Base-by-base conservation (phyloP, 192 early-diverging fungal species). In the Cladochytrium replicatum region DNA sequence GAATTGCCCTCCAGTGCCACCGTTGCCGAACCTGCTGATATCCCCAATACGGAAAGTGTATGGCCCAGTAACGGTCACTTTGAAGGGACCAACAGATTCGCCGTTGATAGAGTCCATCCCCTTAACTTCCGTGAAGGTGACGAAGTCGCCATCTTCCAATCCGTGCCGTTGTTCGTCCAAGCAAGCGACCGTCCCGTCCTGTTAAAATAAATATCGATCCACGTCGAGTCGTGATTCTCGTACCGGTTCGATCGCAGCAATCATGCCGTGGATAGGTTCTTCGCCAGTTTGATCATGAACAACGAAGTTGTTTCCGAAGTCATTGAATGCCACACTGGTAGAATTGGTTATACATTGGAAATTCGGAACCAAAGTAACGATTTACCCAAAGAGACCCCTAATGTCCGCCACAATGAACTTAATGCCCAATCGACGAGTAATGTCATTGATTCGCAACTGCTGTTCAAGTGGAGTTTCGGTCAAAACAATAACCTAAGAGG, bases 11-110 rank as follows among this genome's bases (percentile, higher is more conserved):
- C 88, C 84, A 29, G 22, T 53, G 58, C 61, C 88, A 91, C 6
- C 64, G 67, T 32, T 86, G 63, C 15, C 50, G 56, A n/a, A 67
- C 71, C 9, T 83, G 15, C 67, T 72, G 11, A 84, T 84, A 48
- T 89, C 82, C 19, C 87, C 88, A 52, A 91, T 89, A 46, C 73
- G 79, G 60, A 88, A 91, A n/a, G 87, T 86, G 55, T 91, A 89
- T 23, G 88, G 88, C 43, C 81, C 74, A 59, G 48, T 28, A 1
- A 88, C 81, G 54, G 80, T 88, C 57, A 91, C 48, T 49, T 75
- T 72, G 50, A 77, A 74, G 27, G 88, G 81, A 46, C 74, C 69
- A 26, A 86, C 79, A 45, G 73, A 68, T 50, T 71, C 34, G 32
- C 67, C 77, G 48, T 91, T 91, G 48, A 91, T 67, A 57, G 77